Evolutionary conservation across 768 basidiomycete species (phyloP), one percentile per base, ranked within the genome.

Genomic region (Collybia sp.): DNA sequence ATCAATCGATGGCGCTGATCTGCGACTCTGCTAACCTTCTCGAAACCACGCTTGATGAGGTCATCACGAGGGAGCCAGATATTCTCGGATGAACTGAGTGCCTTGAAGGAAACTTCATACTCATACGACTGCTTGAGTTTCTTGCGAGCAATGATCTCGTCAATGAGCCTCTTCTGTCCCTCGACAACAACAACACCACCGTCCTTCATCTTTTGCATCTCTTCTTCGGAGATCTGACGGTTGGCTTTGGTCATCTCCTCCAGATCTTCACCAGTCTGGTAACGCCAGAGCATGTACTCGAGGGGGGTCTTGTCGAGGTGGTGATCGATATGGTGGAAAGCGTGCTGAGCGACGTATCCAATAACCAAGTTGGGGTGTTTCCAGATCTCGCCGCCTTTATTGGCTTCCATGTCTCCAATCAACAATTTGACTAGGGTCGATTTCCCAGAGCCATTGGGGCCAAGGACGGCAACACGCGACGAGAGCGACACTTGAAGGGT

Each of bases 301-400:
- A 97, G 85, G 42, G 94, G 91, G 12, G 94, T 97, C 80, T 93
- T 95, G 80, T 97, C 94, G 63, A 97, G 89, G 64, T 97, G 94
- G 68, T 92, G 73, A 67, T 97, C 94, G 62, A 97, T 97, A 69
- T 97, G 94, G 77, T 97, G 94, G 93, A 97, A 97, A 51, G 94
- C 94, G 70, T 97, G 94, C 71, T 97, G 94, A 35, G 94, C 94
- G 55, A 97, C 94, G 73, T 97, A 97, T 62, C 94, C 94, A 53
- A 97, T 95, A 72, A 97, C 94, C 82, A 97, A 79, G 80, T 97
- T 97, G 52, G 94, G 94, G 75, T 97, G 94, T 76, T 94, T 97
- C 94, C 94, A 97, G 71, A 88, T 85, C 71, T 93, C 91, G 77
- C 94, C 94, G 52, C 90, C 90, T 73, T 83, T 87, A 82, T 96